phyloP scores from a whole-genome alignment of 768 basidiomycete genomes.

The Piloderma croceum region DNA sequence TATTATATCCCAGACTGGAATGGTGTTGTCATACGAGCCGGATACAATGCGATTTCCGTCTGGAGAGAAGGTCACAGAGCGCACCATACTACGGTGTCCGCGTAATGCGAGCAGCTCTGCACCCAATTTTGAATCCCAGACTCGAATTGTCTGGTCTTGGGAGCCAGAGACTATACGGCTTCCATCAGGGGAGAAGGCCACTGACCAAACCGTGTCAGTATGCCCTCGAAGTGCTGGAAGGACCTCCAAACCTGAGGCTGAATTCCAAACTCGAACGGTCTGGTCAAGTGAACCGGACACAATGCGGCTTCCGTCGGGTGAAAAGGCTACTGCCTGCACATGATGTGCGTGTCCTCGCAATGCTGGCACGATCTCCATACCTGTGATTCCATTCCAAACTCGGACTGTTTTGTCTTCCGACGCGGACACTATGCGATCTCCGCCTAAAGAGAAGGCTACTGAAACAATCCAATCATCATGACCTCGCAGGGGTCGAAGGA shows the following conservation, averaged over 20 bases:
- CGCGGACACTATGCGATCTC: slow-evolving; percentile 12
- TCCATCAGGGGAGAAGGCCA: slow-evolving; percentile 19
- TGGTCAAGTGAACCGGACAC: slow-evolving; percentile 31
- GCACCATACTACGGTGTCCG: slow-evolving; percentile 12
- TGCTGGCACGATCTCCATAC: neutral
- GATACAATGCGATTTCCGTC: slow-evolving; percentile 30
- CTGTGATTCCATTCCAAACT: slow-evolving; percentile 14
- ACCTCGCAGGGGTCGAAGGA: slow-evolving; percentile 9
- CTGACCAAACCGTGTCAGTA: slow-evolving; percentile 8
- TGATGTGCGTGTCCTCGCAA: slow-evolving; percentile 11
- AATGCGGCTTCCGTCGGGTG: slow-evolving; percentile 18
- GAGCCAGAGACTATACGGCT: slow-evolving; percentile 14
- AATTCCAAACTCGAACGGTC: too few relatives aligned
- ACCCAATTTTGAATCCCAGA: slow-evolving; percentile 21
- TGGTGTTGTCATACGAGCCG: slow-evolving; percentile 20
- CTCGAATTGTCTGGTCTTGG: too few relatives aligned
- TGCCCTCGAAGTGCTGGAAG: slow-evolving; percentile 12
- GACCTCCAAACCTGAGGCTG: slow-evolving; percentile 17
- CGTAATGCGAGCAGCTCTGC: slow-evolving; percentile 4
- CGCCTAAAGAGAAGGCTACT: slow-evolving; percentile 19
- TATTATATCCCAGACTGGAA: slow-evolving; percentile 13
- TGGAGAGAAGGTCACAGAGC: slow-evolving; percentile 14
- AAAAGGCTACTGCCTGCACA: slow-evolving; percentile 19
- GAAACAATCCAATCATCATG: slow-evolving; percentile 14
- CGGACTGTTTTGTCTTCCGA: slow-evolving; percentile 15